phyloP scores from a whole-genome alignment of 2,329 filamentous ascomycete genomes.

The Daldinia sp. region DNA sequence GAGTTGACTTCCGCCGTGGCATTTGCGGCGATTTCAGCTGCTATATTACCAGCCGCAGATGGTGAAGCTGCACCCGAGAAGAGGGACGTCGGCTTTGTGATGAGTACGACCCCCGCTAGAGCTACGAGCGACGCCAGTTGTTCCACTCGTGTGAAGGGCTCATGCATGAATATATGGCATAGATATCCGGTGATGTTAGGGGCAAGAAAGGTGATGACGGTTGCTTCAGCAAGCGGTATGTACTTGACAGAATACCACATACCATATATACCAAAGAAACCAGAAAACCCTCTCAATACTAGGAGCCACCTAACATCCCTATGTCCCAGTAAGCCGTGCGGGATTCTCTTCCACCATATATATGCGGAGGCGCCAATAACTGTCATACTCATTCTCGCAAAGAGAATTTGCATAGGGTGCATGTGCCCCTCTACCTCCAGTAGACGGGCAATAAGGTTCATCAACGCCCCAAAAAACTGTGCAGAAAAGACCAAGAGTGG shows the following conservation, averaged over 20 bases:
- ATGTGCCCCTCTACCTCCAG: conserved; percentile 77
- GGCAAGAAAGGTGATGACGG: conserved; percentile 87
- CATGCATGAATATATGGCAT: conserved; percentile 78
- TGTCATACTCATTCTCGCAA: conserved; percentile 82
- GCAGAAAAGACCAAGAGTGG: conserved; percentile 78
- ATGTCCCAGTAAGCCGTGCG: conserved; percentile 77
- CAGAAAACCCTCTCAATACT: conserved; percentile 74
- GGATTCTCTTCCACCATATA: conserved; percentile 77
- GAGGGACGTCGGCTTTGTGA: conserved; percentile 73
- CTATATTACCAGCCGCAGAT: conserved; percentile 38
- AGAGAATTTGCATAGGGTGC: conserved; percentile 87
- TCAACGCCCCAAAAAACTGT: conserved; percentile 84
- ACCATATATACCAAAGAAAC: conserved; percentile 83
- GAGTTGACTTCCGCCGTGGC: conserved; percentile 28
- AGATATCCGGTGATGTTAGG: conserved; percentile 84
- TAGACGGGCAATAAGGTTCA: conserved; percentile 85
- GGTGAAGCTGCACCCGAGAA: conserved; percentile 49
- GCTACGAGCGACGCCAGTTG: conserved; percentile 82
- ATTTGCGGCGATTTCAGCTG: conserved; percentile 38
- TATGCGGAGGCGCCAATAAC: conserved; percentile 74
- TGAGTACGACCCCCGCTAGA: conserved; percentile 82
- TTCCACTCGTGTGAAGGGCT: conserved; percentile 83
- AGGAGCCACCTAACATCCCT: conserved; percentile 76
- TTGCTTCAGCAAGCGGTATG: conserved; percentile 78
- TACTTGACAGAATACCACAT: conserved; percentile 78